These are phyloP conservation scores for Fragaria iinumae DNA, from an alignment of 306 rosid species.

Conservation along the genomic window DNA sequence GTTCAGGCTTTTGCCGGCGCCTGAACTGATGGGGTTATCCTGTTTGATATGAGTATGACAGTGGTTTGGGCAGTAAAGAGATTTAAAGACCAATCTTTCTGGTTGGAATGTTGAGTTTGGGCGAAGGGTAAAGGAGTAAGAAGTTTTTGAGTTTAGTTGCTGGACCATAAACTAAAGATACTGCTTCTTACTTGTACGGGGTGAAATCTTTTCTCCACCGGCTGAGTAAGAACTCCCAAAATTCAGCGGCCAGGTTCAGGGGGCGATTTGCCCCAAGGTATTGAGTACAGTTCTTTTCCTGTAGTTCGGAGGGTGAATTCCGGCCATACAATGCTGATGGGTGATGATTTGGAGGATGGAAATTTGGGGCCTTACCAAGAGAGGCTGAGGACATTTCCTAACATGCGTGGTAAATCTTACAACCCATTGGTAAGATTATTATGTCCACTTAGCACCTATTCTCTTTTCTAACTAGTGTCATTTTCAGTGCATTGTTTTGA, in stretches of 20 bases:
- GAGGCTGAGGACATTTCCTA: constrained; percentile 79
- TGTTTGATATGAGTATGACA: background rate
- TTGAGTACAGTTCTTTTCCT: constrained; percentile 71
- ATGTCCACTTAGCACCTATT: constrained; percentile 1
- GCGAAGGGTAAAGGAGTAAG: background rate
- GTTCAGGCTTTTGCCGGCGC: background rate
- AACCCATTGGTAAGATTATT: constrained; percentile 64
- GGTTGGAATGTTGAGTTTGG: background rate
- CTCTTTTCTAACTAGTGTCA: background rate
- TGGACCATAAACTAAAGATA: background rate
- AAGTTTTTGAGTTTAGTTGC: constrained; percentile 4
- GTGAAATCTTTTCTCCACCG: constrained; percentile 10
- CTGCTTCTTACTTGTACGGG: constrained; percentile 10
- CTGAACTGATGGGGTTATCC: background rate
- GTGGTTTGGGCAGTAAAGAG: constrained; percentile 13
- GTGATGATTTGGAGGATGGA: constrained; percentile 68
- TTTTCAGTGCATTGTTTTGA: background rate
- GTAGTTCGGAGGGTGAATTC: constrained; percentile 73
- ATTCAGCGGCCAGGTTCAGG: constrained; percentile 96
- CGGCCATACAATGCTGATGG: constrained; percentile 54
- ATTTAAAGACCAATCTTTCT: background rate
- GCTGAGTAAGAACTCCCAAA: constrained; percentile 46
- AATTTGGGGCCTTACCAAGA: constrained; percentile 66
- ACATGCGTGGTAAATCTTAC: constrained; percentile 83
- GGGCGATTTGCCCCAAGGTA: constrained; percentile 97